phyloP scores from a whole-genome alignment of 345 rosid genomes.

The Citrus trifoliata region DNA sequence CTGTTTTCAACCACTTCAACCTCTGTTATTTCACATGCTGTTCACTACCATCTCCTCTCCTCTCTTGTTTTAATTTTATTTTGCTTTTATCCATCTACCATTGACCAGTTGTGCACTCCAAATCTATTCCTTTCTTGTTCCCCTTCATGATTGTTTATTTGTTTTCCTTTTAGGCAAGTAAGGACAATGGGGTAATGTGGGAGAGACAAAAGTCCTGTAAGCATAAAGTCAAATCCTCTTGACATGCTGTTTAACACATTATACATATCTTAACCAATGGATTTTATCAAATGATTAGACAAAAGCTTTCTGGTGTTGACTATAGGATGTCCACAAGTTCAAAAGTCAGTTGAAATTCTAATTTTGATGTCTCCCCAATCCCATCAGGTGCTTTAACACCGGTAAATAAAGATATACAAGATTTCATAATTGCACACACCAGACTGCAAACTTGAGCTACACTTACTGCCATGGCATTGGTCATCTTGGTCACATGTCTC shows the following conservation, averaged over 20 bases:
- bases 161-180: not conserved
- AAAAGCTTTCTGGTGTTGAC: not conserved
- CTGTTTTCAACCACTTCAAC: conserved; percentile 30
- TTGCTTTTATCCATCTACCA: not conserved
- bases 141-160: not conserved
- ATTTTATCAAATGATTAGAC: conserved; percentile 1
- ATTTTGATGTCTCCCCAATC: not conserved
- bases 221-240: not conserved
- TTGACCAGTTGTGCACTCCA: conserved; percentile 7
- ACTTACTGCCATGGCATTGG: not conserved
- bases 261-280: not conserved
- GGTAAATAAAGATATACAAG: not conserved
- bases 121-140: not conserved
- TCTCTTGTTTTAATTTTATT: not conserved
- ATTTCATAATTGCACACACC: not conserved
- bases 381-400: not conserved
- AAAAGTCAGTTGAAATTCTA: not conserved
- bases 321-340: not conserved
- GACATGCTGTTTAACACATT: not conserved
- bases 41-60: not conserved
- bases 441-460: not conserved
- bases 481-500: not conserved
- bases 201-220: not conserved
- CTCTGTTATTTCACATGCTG: conserved; percentile 13
- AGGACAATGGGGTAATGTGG: conserved; percentile 10